Evolutionary conservation across 257 asterid genomes (phyloP).

Genomic region (Euphrasia confusa): DNA sequence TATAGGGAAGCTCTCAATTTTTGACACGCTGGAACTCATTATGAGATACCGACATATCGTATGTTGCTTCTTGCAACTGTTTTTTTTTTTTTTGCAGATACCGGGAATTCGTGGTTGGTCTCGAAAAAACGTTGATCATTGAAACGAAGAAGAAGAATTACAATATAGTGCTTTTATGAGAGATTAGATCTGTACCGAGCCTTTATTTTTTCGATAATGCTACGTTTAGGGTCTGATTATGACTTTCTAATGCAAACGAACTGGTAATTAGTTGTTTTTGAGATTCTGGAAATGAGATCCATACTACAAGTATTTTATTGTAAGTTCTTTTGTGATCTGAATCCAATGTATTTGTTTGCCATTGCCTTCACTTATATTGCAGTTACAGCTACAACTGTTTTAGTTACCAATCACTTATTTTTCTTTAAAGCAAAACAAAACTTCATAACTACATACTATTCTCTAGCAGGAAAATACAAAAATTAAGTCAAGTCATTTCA

Average conservation of each 20-base stretch:
- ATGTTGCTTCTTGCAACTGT: not conserved
- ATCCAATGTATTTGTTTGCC: not conserved
- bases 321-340: not conserved
- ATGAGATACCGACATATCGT: not conserved
- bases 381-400: not conserved
- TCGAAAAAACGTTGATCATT: conserved; percentile 19
- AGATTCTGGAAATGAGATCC: not conserved
- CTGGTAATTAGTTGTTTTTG: not conserved
- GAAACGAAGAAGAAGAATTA: conserved; percentile 1
- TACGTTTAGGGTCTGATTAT: not conserved
- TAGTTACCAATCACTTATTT: not conserved
- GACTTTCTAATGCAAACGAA: not conserved
- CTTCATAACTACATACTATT: no score
- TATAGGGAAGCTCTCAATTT: not conserved
- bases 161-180: not conserved
- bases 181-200: not conserved
- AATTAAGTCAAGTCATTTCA: no score
- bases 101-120: conserved; percentile 40
- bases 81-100: conserved; percentile 30
- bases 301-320: not conserved
- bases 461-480: no score
- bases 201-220: not conserved
- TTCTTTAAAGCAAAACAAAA: no score
- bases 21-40: not conserved
- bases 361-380: not conserved